A percentile compares a stretch with the other conserved stretches of the same genome.
These are phyloP conservation scores for Linnemannia hyalina DNA, from an alignment of 192 early-diverging fungal species.

Conservation along the genomic window DNA sequence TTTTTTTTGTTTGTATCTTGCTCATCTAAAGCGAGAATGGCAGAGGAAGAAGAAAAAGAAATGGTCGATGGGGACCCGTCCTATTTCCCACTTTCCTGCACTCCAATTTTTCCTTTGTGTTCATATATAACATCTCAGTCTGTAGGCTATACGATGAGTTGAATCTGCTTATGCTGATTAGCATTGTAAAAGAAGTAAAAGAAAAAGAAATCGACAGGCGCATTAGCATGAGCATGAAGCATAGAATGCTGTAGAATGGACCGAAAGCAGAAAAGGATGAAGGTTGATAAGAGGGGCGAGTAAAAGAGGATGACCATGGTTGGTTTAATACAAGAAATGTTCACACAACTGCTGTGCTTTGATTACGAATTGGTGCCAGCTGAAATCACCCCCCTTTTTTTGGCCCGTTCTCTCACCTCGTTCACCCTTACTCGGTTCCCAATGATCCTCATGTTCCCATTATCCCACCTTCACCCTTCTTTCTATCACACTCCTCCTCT, in stretches of 20 bases:
- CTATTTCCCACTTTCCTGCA: no score
- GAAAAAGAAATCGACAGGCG: no score
- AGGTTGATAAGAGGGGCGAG: neutral
- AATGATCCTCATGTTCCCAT: neutral
- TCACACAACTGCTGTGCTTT: slow-evolving; percentile 3
- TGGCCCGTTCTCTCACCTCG: neutral
- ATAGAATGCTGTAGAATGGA: no score
- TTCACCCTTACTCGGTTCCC: neutral
- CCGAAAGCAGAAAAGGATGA: neutral
- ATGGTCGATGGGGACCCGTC: neutral
- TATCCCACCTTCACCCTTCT: neutral
- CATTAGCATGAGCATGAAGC: no score
- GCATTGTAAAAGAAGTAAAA: no score
- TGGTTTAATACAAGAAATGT: neutral
- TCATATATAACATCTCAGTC: no score
- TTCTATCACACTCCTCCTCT: neutral
- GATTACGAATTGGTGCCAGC: neutral
- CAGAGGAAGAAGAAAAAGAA: neutral
- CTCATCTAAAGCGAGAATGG: neutral
- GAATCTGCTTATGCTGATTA: no score
- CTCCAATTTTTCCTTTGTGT: no score
- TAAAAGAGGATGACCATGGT: neutral
- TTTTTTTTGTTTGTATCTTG: neutral
- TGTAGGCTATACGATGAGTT: no score
- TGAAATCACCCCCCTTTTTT: slow-evolving; percentile 7